These are phyloP conservation scores for Backusella luteola DNA, from an alignment of 192 early-diverging fungal species.

Conservation along the genomic window DNA sequence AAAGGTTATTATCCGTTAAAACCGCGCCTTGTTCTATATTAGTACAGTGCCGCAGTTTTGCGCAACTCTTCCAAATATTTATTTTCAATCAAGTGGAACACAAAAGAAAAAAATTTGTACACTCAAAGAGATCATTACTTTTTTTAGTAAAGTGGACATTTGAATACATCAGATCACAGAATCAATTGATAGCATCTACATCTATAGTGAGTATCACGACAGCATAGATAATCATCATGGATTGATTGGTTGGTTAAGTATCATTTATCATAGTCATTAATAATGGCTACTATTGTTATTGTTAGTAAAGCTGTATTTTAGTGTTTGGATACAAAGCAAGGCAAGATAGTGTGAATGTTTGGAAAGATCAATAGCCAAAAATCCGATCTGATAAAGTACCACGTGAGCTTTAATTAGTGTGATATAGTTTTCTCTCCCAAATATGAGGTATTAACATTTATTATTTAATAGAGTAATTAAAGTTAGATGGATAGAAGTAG, in stretches of 20 bases:
- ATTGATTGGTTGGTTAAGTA: not conserved
- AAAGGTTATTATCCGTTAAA: not conserved
- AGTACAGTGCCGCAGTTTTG: not conserved
- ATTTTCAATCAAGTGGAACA: not conserved
- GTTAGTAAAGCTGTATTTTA: not conserved
- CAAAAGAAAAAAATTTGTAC: not conserved
- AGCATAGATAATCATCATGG: not conserved
- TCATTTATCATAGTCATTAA: not conserved
- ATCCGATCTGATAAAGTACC: not conserved
- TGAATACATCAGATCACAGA: not conserved
- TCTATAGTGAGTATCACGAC: not conserved
- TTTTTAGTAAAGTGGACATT: not conserved
- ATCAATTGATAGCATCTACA: not conserved
- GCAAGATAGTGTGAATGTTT: not conserved
- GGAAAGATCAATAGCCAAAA: not conserved
- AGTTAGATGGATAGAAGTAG: not conserved
- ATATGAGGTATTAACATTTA: not conserved
- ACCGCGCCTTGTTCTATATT: not conserved
- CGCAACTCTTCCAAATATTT: not conserved
- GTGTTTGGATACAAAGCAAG: not conserved
- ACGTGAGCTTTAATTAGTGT: not conserved
- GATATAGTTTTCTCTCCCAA: not conserved
- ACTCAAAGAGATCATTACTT: not conserved
- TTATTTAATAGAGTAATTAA: not conserved
- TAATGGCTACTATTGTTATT: not conserved